Evolutionary conservation across 805 yeast species (phyloP), one percentile per base, ranked within the genome.

Genomic region (Priceomyces medius): DNA sequence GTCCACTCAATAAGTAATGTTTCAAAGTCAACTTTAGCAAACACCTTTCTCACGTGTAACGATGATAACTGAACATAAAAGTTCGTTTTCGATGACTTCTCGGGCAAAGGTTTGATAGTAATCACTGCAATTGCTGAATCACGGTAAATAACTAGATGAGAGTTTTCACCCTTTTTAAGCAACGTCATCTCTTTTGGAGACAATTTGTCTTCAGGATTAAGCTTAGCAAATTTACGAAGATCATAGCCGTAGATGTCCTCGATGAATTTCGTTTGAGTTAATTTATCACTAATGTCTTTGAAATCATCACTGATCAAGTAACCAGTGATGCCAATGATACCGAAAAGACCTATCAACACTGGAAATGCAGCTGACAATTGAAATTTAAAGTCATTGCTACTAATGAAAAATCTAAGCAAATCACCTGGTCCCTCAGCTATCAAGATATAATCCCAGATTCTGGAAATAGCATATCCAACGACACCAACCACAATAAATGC

Each of bases 81-180:
- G 20, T 69, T 61, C 12, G 67, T 63, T 18, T 63, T 61, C 7
- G 71, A 59, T 0, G 75, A 63, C 37, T 70, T 53, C 7, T 71
- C 68, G 4, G 53, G 45, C 44, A 61, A 50, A n/a, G 73, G 67
- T 33, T 68, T 71, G 34, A 75, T 65, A 0, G 82, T 72, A 21
- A 76, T 66, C 27, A 81, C 66, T 0, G 89, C 88, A 55, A 86
- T 80, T 13, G 93, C 90, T 0, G 81, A 68, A n/a, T 76, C 77
- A 54, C 90, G 76, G 63, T 85, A 85, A 13, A 76, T 56, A 20
- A 84, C 70, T 29, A 82, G 54, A 38, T 74, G 76, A 1, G 88
- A 69, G 49, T 81, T 76, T 12, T 70, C 65, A 16, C 76, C 74
- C 16, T 51, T 51, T 46, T 37, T 54, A 50, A 50, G 66, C 49